These are phyloP conservation scores for Luffa aegyptiaca DNA, from an alignment of 306 rosid genomes.

Conservation along the genomic window DNA sequence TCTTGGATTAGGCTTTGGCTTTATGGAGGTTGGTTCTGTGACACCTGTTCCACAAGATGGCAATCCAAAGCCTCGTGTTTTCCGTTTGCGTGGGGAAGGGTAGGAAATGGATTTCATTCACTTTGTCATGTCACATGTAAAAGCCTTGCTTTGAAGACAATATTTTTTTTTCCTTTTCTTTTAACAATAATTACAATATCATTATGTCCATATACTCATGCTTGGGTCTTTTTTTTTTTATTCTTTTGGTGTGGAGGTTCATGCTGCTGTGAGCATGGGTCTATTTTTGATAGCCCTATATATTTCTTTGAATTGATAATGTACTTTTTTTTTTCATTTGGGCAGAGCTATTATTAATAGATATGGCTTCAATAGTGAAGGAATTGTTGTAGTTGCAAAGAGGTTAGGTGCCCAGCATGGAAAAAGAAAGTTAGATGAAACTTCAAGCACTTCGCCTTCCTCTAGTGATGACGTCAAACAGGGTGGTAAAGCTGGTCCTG, in stretches of 20 bases:
- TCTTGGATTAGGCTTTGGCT: conserved; percentile 87
- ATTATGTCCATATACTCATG: neutral
- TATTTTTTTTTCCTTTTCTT: neutral
- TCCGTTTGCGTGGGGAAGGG: conserved; percentile 71
- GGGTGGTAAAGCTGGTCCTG: conserved; percentile 98
- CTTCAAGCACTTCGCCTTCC: conserved; percentile 47
- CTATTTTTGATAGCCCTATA: neutral
- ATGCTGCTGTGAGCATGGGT: conserved; percentile 9
- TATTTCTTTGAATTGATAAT: neutral
- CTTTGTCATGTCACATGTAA: conserved; percentile 13
- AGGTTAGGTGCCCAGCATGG: conserved; percentile 90
- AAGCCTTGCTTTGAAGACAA: neutral
- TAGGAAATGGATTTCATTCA: conserved; percentile 24
- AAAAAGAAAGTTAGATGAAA: conserved; percentile 88
- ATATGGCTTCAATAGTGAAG: conserved; percentile 92
- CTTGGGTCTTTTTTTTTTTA: neutral
- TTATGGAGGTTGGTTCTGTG: conserved; percentile 94
- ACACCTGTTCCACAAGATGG: conserved; percentile 96
- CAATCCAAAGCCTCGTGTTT: conserved; percentile 89
- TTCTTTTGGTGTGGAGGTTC: conserved; percentile 3
- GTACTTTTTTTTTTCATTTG: conserved; percentile 10
- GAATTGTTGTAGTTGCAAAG: conserved; percentile 95
- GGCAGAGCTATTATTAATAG: conserved; percentile 89
- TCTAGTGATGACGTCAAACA: conserved; percentile 55
- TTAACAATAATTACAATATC: neutral